A percentile compares a stretch with the other conserved stretches of the same genome.
phyloP scores from a whole-genome alignment of 495 filamentous ascomycete species.

The Aspergillus sclerotiicarbonarius region DNA sequence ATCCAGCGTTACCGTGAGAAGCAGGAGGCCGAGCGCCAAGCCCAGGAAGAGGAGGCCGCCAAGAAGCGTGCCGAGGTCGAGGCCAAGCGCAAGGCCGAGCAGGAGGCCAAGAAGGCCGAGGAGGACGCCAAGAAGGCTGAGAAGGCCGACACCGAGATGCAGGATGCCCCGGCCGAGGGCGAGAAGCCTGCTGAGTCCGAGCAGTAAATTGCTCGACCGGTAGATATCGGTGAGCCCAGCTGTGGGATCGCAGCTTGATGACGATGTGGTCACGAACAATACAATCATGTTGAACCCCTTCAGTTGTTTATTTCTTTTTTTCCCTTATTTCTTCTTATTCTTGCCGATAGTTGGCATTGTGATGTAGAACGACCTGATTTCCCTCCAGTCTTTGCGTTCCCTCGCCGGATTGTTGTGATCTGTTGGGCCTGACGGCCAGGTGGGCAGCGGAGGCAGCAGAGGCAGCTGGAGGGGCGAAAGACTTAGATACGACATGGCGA shows the following conservation, averaged over 20 bases:
- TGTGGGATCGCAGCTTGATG: conserved; percentile 18
- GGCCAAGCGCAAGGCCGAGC: conserved; percentile 54
- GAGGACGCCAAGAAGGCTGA: conserved; percentile 44
- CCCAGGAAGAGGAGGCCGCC: conserved; percentile 77
- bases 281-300: conserved; percentile 18
- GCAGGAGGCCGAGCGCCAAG: conserved; percentile 81
- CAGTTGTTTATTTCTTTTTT: conserved; percentile 12
- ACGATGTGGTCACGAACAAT: conserved; percentile 24
- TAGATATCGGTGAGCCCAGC: conserved; percentile 8
- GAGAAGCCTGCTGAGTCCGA: conserved; percentile 37
- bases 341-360: conserved; percentile 2
- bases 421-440: background rate
- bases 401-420: background rate
- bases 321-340: background rate
- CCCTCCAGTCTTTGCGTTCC: background rate
- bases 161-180: conserved; percentile 47
- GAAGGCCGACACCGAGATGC: conserved; percentile 53
- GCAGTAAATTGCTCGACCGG: conserved; percentile 31
- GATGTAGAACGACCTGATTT: conserved; percentile 3
- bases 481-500: conserved; percentile 7
- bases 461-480: background rate
- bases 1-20: conserved; percentile 95
- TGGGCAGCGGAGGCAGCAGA: background rate
- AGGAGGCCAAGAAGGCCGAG: conserved; percentile 51
- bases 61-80: conserved; percentile 76